Conservation (phyloP, 2,329 filamentous ascomycete species). For the Cladosporium sphaerospermum region DNA sequence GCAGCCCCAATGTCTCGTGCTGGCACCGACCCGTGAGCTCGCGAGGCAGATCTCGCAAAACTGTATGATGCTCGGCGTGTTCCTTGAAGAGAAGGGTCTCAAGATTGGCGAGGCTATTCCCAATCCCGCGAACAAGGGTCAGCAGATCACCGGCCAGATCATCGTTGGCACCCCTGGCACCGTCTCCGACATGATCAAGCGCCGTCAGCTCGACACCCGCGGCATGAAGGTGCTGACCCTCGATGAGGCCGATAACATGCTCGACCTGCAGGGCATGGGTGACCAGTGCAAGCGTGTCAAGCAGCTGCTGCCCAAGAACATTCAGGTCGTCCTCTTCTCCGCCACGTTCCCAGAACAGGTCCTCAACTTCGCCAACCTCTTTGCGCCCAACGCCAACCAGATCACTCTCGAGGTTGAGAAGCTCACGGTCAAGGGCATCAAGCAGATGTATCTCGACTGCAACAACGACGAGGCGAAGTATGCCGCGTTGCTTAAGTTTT, state of each 20-base stretch:
- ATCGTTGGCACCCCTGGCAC: slow-evolving; percentile 93
- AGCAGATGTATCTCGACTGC: slow-evolving; percentile 96
- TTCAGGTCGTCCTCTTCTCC: slow-evolving; percentile 93
- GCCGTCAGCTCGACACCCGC: slow-evolving; percentile 64
- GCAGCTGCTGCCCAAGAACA: slow-evolving; percentile 60
- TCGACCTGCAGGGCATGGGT: slow-evolving; percentile 89
- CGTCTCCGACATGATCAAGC: slow-evolving; percentile 77
- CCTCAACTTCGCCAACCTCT: slow-evolving; percentile 72
- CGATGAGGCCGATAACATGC: slow-evolving; percentile 98
- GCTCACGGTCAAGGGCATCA: slow-evolving; percentile 93
- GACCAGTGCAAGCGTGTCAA: slow-evolving; percentile 93
- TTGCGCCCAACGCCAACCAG: slow-evolving; percentile 78
- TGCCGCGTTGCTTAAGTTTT: slow-evolving; percentile 80
- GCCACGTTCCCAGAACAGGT: slow-evolving; percentile 88
- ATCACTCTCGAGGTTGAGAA: slow-evolving; percentile 86
- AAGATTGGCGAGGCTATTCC: slow-evolving; percentile 78
- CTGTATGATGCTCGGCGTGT: slow-evolving; percentile 74
- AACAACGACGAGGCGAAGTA: slow-evolving; percentile 78
- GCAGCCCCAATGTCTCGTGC: slow-evolving; percentile 75
- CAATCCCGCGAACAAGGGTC: slow-evolving; percentile 61
- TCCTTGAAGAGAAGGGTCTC: slow-evolving; percentile 59
- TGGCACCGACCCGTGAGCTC: slow-evolving; percentile 89
- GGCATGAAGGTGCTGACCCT: slow-evolving; percentile 78
- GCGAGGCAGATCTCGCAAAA: slow-evolving; percentile 91
- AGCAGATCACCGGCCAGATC: slow-evolving; percentile 66